Evolutionary conservation across 345 rosid species (phyloP), one percentile per base, ranked within the genome.

Genomic region (Rhizophora mangle): DNA sequence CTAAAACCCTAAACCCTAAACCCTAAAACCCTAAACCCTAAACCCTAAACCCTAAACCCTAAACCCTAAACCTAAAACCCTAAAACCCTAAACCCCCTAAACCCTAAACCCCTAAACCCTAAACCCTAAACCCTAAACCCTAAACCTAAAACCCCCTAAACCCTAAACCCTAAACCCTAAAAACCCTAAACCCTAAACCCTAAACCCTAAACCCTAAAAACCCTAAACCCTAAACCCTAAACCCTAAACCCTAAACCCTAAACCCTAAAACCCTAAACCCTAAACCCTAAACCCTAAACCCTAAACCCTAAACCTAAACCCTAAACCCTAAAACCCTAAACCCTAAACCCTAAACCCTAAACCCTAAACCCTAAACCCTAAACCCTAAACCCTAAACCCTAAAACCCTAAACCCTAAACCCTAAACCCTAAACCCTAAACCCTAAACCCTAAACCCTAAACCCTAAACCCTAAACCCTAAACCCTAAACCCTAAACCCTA

Each of bases 211-310:
- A 60, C 77, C 72, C 71, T 39, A 65, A n/a, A n/a, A 70, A 70
- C 71, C 74, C 79, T 60, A 60, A 76, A 76, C 75, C 79, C 67
- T 70, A 70, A 76, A 59, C 64, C 72, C 65, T 32, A 29, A 68
- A 43, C 72, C 24, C 24, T 24, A 24, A 57, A 57, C 24, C 63
- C 64, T 30, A 43, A 70, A 70, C 60, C 67, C 72, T 68, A 68
- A 67, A 67, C 77, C 77, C 77, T 62, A 52, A 74, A 74, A 73
- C 67, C 77, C 77, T 52, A 60, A 69, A 69, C 59, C 73, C 73
- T 20, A 58, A 74, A 31, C 67, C 72, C 77, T 53, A 67, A 68
- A 68, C 72, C 77, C 77, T 52, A 68, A 74, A 61, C 72, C 77
- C 77, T 59, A 65, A 73, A 61, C 68, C 72, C 67, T 24, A 24